Conservation (phyloP, 306 rosid genomes). For the Gynostemma pentaphyllum region DNA sequence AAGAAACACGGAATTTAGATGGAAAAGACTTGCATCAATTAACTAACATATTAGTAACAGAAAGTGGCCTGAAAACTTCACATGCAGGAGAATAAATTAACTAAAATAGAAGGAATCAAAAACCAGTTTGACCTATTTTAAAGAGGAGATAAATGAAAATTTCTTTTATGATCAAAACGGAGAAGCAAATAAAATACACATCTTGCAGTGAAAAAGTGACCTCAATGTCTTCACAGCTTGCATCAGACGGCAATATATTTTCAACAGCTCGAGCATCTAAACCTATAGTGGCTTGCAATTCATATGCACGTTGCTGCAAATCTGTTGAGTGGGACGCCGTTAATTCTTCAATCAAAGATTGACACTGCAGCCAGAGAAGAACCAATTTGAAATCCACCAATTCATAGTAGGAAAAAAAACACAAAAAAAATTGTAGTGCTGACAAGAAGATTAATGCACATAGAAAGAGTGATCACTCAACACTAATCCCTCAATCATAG, state of each 20-base stretch:
- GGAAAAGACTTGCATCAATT: not conserved
- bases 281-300: constrained; percentile 54
- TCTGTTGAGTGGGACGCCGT: constrained; percentile 83
- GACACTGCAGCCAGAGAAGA: constrained; percentile 44
- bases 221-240: constrained; percentile 82
- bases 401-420: too few relatives aligned
- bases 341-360: constrained; percentile 66
- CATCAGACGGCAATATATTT: constrained; percentile 54
- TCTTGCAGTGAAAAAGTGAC: constrained; percentile 21
- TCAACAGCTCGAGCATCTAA: constrained; percentile 47
- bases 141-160: not conserved
- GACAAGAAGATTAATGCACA: not conserved
- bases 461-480: not conserved
- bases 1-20: not conserved
- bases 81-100: not conserved
- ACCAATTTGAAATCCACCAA: not conserved
- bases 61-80: not conserved
- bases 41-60: not conserved
- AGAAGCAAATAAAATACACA: not conserved
- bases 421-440: not conserved
- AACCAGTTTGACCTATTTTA: not conserved
- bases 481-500: not conserved
- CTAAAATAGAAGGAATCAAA: not conserved
- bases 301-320: constrained; percentile 92
- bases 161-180: not conserved